A percentile compares a stretch with the other conserved stretches of the same genome.
Conservation (phyloP, 2,329 filamentous ascomycete genomes). For the Colletotrichum orbiculare region DNA sequence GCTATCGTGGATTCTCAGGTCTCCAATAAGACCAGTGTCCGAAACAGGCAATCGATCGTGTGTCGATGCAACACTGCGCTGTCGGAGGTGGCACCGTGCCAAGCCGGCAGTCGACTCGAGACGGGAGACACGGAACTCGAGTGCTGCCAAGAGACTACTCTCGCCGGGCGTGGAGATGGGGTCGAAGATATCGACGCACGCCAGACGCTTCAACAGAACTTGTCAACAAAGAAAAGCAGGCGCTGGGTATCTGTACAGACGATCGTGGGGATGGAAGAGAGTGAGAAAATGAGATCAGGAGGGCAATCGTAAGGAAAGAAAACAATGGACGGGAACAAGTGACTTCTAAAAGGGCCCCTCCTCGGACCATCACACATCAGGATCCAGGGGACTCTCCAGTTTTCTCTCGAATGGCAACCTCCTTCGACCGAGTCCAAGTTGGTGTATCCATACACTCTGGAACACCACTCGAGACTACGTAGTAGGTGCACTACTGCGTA, state of each 20-base stretch:
- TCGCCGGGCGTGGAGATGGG: not conserved
- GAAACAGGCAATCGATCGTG: constrained; percentile 24
- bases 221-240: not conserved
- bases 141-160: constrained; percentile 11
- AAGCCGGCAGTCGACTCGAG: constrained; percentile 29
- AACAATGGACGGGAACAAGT: constrained; percentile 7
- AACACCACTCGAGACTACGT: too few relatives aligned
- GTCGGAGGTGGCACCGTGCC: constrained; percentile 16
- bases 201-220: too few relatives aligned
- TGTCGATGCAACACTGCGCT: constrained; percentile 1
- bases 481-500: too few relatives aligned
- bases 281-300: not conserved
- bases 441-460: too few relatives aligned
- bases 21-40: constrained; percentile 9
- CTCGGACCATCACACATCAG: constrained; percentile 10
- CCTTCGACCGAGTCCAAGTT: too few relatives aligned
- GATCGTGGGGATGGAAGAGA: not conserved
- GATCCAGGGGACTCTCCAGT: too few relatives aligned
- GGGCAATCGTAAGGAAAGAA: constrained; percentile 1
- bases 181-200: not conserved
- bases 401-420: too few relatives aligned
- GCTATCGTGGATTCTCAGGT: too few relatives aligned
- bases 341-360: constrained; percentile 19
- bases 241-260: not conserved
- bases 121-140: constrained; percentile 7